A percentile compares a stretch with the other conserved stretches of the same genome.
These are phyloP conservation scores for Zygosaccharomyces gambellarensis DNA, from an alignment of 805 yeast genomes.

Conservation along the genomic window DNA sequence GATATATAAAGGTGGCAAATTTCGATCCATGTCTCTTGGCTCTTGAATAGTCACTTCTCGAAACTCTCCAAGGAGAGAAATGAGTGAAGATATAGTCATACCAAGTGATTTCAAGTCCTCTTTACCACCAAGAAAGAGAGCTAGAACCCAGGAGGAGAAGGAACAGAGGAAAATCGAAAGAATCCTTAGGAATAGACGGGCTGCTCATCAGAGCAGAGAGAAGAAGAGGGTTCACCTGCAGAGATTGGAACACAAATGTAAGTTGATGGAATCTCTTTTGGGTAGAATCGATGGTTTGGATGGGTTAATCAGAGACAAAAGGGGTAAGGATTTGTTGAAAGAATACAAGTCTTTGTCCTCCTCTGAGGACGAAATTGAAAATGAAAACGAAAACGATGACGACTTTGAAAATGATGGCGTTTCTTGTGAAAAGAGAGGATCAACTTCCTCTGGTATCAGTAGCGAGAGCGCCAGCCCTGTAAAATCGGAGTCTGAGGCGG, in stretches of 20 bases:
- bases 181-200: conserved; percentile 87
- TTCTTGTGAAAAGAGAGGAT: background rate
- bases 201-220: conserved; percentile 96
- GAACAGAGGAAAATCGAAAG: conserved; percentile 94
- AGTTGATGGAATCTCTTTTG: conserved; percentile 29
- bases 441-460: background rate
- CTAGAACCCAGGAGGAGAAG: conserved; percentile 93
- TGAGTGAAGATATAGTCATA: conserved; percentile 18
- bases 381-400: background rate
- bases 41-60: background rate
- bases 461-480: background rate
- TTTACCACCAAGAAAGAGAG: conserved; percentile 92
- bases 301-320: conserved; percentile 12
- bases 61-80: conserved; percentile 2
- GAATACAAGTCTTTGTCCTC: conserved; percentile 6
- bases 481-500: conserved; percentile 2
- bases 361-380: background rate
- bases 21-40: background rate
- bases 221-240: conserved; percentile 92
- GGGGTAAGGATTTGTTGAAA: conserved; percentile 10
- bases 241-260: conserved; percentile 55
- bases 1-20: conserved; percentile 3
- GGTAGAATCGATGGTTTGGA: conserved; percentile 20
- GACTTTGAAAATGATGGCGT: background rate
- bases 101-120: conserved; percentile 42